Base-by-base conservation (phyloP, 2,329 filamentous ascomycete genomes). In the Fusarium subglutinans region DNA sequence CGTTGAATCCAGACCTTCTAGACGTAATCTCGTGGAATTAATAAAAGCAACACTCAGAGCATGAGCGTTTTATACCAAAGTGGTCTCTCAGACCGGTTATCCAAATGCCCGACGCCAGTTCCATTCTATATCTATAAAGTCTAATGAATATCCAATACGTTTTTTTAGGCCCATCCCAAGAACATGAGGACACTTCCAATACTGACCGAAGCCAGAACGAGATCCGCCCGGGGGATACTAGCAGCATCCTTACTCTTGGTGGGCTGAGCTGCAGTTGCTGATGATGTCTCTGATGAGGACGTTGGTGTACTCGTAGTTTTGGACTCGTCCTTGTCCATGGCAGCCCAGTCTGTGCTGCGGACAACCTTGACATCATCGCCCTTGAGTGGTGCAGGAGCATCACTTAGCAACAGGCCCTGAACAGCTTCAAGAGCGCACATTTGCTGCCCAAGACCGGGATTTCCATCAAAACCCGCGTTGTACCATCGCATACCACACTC, bases 401-500 rank as follows among this genome's bases (percentile, higher is more conserved):
- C 75, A 20, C 81, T 76, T 20, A 85, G 82, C 55, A 93, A 81
- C 7, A 91, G 82, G 7, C 89, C 89, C 78, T 92, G 90, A 22
- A 92, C 84, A 3, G 86, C 85, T 81, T 92, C 90, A 56, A 92
- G 85, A 3, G 90, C 91, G 63, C 86, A 88, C 89, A 92, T 90
- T 78, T 92, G 87, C 80, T 91, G 88, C 9, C 91, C 91, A 11
- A 92, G 83, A 6, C 90, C 90, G 1, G 83, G 79, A 30, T 80
- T 83, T 43, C 85, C 86, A 76, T 92, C 90, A 69, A 85, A 91
- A 4, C 84, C 87, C 44, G 86, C 86, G 2, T 84, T 82, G 69
- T 90, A 91, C 91, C 91, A 93, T 78, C 86, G 88, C 77, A 88
- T 83, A n/a, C 90, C 90, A 75, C 91, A 93, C 24, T 85, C 83